phyloP scores from a whole-genome alignment of 2,329 filamentous ascomycete species.

The Exophiala lecanii-corni region DNA sequence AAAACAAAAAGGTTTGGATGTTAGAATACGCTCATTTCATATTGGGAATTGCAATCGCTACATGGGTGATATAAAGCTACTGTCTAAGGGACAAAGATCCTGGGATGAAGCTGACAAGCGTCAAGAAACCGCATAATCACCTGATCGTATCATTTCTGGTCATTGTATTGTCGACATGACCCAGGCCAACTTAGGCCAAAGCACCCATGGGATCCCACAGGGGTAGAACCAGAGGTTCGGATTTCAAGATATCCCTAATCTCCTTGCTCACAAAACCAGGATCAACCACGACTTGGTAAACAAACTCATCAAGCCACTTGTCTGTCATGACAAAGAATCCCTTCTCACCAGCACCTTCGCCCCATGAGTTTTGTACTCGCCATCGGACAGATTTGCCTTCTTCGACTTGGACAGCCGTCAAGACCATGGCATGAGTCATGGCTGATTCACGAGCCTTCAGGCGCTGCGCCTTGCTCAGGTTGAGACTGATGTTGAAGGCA shows the following conservation, averaged over 20 bases:
- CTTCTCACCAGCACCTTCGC: constrained; percentile 61
- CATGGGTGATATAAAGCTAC: no score
- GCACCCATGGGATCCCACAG: constrained; percentile 79
- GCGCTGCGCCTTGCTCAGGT: constrained; percentile 70
- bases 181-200: constrained; percentile 62
- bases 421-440: constrained; percentile 92
- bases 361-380: constrained; percentile 88
- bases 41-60: no score
- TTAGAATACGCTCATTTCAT: no score
- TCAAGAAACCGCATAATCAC: no score
- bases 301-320: constrained; percentile 72
- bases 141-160: no score
- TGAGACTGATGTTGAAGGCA: constrained; percentile 72
- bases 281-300: constrained; percentile 82
- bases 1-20: no score
- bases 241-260: constrained; percentile 64
- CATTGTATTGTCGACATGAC: no score
- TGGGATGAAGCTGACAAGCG: no score
- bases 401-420: constrained; percentile 79
- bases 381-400: constrained; percentile 63
- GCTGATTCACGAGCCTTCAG: constrained; percentile 68
- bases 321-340: constrained; percentile 92
- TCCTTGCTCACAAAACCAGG: constrained; percentile 61
- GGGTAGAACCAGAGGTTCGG: constrained; percentile 66
- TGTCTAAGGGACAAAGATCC: no score